Evolutionary conservation across 225 moss, liverwort and hornwort genomes (phyloP).

Genomic region (Marchantia paleacea): DNA sequence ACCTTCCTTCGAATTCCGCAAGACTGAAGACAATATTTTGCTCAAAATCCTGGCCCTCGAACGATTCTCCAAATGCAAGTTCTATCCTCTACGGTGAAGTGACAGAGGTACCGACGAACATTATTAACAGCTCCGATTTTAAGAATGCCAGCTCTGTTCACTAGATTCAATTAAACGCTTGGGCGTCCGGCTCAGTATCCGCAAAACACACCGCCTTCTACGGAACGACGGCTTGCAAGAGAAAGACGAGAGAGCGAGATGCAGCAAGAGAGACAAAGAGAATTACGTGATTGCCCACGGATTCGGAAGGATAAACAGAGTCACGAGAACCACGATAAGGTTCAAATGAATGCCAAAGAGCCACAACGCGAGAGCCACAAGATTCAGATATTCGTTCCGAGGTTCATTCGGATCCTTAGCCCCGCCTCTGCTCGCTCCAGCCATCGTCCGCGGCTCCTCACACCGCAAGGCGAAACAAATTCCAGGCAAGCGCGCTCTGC

Average conservation of each 20-base stretch:
- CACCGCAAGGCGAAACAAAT: not conserved
- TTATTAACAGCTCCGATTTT: not conserved
- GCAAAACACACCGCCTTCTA: not conserved
- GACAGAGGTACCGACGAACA: not conserved
- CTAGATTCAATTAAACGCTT: not conserved
- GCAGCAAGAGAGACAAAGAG: not conserved
- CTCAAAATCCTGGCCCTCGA: not conserved
- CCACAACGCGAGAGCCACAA: conserved; percentile 36
- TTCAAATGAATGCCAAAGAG: conserved; percentile 37
- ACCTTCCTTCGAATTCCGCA: not conserved
- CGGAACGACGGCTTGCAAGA: not conserved
- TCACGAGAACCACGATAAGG: conserved; percentile 15
- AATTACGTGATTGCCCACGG: conserved; percentile 44
- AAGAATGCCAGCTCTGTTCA: not conserved
- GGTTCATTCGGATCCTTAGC: not conserved
- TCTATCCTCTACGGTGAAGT: not conserved
- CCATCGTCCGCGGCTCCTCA: conserved; percentile 17
- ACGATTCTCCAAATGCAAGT: not conserved
- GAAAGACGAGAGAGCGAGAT: not conserved
- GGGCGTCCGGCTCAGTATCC: not conserved
- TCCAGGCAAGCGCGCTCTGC: not conserved
- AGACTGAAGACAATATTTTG: not conserved
- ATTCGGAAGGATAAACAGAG: conserved; percentile 28
- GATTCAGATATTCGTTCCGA: conserved; percentile 13
- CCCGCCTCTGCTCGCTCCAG: conserved; percentile 7